A percentile compares a stretch with the other conserved stretches of the same genome.
Evolutionary conservation across 306 rosid genomes (phyloP).

Genomic region (Cucumis cinereus): DNA sequence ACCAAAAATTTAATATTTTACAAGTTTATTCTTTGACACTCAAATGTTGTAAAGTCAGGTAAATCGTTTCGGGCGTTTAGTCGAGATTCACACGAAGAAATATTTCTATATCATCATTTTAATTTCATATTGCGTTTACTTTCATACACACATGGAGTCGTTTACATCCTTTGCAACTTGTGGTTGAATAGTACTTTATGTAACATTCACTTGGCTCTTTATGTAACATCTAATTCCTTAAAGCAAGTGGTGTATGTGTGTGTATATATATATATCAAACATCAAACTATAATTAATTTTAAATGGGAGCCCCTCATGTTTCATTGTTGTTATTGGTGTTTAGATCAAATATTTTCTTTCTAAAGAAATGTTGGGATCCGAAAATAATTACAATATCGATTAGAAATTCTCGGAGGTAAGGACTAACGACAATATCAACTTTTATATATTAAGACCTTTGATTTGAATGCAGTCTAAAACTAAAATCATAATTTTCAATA

Average conservation of each 20-base stretch:
- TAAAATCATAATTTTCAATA: background rate
- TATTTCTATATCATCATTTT: background rate
- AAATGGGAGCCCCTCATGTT: background rate
- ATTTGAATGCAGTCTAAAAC: background rate
- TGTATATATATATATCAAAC: no score
- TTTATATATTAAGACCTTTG: background rate
- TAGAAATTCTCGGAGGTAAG: background rate
- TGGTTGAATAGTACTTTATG: background rate
- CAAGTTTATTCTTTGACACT: no score
- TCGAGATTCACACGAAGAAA: no score
- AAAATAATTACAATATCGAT: background rate
- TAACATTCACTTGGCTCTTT: background rate
- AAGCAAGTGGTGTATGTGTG: background rate
- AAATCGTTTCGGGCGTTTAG: no score
- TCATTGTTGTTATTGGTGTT: background rate
- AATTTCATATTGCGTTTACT: background rate
- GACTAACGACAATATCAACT: background rate
- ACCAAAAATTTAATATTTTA: no score
- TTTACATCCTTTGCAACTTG: background rate
- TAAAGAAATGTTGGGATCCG: background rate
- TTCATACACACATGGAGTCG: background rate
- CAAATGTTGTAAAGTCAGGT: no score
- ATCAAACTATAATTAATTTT: background rate
- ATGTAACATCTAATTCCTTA: background rate
- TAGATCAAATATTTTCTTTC: background rate